phyloP scores from a whole-genome alignment of 2,329 filamentous ascomycete genomes.

The Phialophora chinensis region DNA sequence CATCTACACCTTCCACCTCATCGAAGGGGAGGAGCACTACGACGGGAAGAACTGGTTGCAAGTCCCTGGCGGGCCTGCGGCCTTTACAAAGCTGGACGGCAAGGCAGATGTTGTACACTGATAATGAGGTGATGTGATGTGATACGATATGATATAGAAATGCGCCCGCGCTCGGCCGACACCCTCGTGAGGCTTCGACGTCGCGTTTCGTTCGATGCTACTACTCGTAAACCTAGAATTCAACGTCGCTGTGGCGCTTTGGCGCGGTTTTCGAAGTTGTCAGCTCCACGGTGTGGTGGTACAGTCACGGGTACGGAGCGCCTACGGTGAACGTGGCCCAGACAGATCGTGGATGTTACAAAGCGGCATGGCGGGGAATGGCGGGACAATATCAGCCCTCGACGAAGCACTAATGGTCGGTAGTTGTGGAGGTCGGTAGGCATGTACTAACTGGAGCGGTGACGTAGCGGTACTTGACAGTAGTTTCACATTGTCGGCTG shows the following conservation, averaged over 20 bases:
- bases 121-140: background rate
- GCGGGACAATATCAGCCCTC: no score
- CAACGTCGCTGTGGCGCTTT: background rate
- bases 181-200: background rate
- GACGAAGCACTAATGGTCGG: no score
- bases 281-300: no score
- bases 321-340: no score
- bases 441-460: background rate
- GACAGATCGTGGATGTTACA: no score
- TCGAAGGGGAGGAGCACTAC: slow-evolving; percentile 80
- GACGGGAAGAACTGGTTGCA: slow-evolving; percentile 94
- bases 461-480: background rate
- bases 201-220: background rate
- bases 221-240: background rate
- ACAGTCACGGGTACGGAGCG: no score
- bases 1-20: slow-evolving; percentile 97
- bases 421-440: no score
- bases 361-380: no score
- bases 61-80: slow-evolving; percentile 74
- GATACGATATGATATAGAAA: background rate
- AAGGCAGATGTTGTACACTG: slow-evolving; percentile 10
- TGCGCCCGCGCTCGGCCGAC: background rate
- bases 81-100: slow-evolving; percentile 71
- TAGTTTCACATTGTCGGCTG: background rate
- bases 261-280: no score